Evolutionary conservation across 1,284 basidiomycete species (phyloP), one percentile per base, ranked within the genome.

Genomic region (Kwoniella shivajii): DNA sequence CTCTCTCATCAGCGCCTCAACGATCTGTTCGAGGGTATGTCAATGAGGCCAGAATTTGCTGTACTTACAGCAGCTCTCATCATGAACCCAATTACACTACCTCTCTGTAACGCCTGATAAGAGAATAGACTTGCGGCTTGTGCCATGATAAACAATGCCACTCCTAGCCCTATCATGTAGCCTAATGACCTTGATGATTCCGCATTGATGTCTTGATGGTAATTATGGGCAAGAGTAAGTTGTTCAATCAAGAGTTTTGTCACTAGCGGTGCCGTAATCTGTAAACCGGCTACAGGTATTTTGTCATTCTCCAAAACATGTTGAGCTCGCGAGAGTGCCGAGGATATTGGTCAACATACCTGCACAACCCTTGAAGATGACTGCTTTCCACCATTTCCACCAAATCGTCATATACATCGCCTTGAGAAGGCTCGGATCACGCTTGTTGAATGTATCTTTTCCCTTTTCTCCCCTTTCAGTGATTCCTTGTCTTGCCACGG

Each of bases 221-320:
- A 84, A 7, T 76, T 50, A 69, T 84, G 88, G 0, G 85, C 82
- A 2, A 81, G 72, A 0, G 81, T 79, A n/a, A 87, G 80, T 81
- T 86, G 88, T 1, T 81, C 81, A 31, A 89, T 80, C 5, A 90
- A 73, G 1, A 83, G 79, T 63, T 86, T 85, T 58, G 65, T 65
- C 7, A 69, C n/a, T 10, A 69, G 55, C 0, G 67, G 67, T 1
- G 61, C 46, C 9, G 58, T 60, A 26, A 65, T 59, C 41, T 57
- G 56, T 22, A 67, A 30, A 6, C 37, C 50, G 16, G 54, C 66
- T 68, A 24, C n/a, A n/a, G n/a, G n/a, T n/a, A n/a, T n/a, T n/a
- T 16, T 20, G 18, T 14, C 11, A 6, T 3, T 20, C 33, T 34
- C 45, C 22, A 34, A 3, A 5, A 31, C 29, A 2, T 7, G 24